Percentiles rank a stretch among this genome's conserved stretches.
Evolutionary conservation across 169 alveolate species (phyloP).

Genomic region (Cystoisospora suis): DNA sequence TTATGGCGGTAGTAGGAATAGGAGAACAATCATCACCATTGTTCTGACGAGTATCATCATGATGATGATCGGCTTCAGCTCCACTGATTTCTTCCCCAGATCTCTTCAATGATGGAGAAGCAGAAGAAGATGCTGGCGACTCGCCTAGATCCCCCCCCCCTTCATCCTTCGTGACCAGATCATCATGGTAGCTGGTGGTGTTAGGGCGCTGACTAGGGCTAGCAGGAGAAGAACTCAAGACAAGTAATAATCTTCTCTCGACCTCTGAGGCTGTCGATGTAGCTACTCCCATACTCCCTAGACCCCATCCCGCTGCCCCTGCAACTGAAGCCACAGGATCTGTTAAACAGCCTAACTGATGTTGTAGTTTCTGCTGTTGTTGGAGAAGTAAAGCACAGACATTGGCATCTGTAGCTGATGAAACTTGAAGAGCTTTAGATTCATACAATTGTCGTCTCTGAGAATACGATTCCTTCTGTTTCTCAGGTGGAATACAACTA

Average conservation of each 20-base stretch:
- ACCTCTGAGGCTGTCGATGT: background rate
- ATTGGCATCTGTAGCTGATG: constrained; percentile 27
- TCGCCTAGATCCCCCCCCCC: too few relatives aligned
- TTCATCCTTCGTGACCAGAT: too few relatives aligned
- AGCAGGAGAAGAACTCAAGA: background rate
- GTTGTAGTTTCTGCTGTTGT: constrained; percentile 48
- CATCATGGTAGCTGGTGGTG: too few relatives aligned
- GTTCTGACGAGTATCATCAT: too few relatives aligned
- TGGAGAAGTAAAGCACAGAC: background rate
- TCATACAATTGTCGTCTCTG: constrained; percentile 17
- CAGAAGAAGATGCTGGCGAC: too few relatives aligned
- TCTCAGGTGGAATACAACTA: background rate
- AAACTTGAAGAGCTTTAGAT: background rate
- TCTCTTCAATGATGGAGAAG: too few relatives aligned
- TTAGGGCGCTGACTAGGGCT: too few relatives aligned
- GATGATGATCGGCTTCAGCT: too few relatives aligned
- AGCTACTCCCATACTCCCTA: constrained; percentile 35
- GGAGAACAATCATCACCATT: too few relatives aligned
- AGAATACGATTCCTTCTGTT: background rate
- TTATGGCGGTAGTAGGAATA: too few relatives aligned
- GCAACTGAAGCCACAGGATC: constrained; percentile 15
- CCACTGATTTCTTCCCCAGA: too few relatives aligned
- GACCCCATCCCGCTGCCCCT: constrained; percentile 39
- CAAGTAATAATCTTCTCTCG: constrained; percentile 23
- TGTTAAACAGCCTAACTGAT: constrained; percentile 9